These are phyloP conservation scores for Dipteronia dyeriana DNA, from an alignment of 345 rosid genomes.

Conservation along the genomic window DNA sequence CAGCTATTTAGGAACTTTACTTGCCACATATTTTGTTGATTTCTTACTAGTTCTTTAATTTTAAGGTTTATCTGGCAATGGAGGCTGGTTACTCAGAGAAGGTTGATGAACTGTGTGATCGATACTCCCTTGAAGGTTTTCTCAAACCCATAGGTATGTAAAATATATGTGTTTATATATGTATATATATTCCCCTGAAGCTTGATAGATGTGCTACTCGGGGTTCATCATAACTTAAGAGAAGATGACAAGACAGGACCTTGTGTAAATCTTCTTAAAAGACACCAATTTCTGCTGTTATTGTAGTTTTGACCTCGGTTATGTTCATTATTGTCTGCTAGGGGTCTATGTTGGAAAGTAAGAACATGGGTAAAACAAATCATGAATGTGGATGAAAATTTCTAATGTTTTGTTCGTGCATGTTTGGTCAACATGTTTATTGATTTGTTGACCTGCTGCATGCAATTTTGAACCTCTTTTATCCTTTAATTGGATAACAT, in stretches of 20 bases:
- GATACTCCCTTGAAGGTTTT: conserved; percentile 80
- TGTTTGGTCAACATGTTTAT: background rate
- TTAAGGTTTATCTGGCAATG: conserved; percentile 92
- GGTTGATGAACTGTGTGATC: conserved; percentile 82
- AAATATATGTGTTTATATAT: background rate
- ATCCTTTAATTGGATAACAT: background rate
- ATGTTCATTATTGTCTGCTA: conserved; percentile 5
- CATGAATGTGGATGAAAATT: background rate
- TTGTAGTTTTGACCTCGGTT: background rate
- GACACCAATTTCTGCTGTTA: background rate
- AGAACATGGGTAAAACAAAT: background rate
- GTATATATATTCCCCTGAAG: background rate
- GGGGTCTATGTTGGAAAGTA: background rate
- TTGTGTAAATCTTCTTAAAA: background rate
- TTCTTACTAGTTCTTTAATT: conserved; percentile 6
- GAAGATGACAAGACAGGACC: conserved; percentile 1
- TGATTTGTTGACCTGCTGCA: background rate
- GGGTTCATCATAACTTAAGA: conserved; percentile 8
- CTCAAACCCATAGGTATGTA: conserved; percentile 53
- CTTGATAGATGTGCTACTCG: conserved; percentile 6
- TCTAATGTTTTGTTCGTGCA: background rate
- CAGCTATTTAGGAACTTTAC: too few species aligned
- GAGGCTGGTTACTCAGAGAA: conserved; percentile 96
- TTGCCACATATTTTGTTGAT: background rate
- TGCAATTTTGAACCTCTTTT: background rate